Base-by-base conservation (phyloP, 257 asterid genomes). In the Solanum pennellii region DNA sequence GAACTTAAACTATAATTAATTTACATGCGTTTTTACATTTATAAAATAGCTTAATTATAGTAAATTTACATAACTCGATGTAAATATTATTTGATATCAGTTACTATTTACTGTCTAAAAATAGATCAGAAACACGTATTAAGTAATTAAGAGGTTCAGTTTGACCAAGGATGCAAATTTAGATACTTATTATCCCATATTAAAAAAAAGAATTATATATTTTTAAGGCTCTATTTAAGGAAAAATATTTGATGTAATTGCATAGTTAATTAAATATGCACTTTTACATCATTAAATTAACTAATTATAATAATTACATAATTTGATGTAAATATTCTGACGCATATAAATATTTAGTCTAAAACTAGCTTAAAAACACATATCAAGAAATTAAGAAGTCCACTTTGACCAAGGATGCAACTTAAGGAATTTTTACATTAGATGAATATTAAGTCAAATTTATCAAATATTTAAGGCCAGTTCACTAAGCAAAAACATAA, bases 61-160 rank as follows among this genome's bases (percentile, higher is more conserved):
- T 60, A 68, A 27, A 16, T 68, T 27, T 68, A 68, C 9, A 27
- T 27, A 68, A 68, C 7, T 29, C 6, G 1, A 14, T 0, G 12
- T 69, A 14, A 69, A 29, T 4, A 69, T 16, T 1, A 52, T 5
- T 0, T 2, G 0, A 68, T 29, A 7, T 13, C 3, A 14, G 0
- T 29, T 13, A 14, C 9, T 68, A 29, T 68, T 69, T 29, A 29
- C 23, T 0, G 6, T 29, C 3, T 27, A 29, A 79, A 79, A 79
- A 25, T 79, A 18, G 41, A 3, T 45, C 47, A 10, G 2, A 44
- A 76, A 79, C 1, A 33, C 79, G 44, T 2, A 72, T 9, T 1
- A 75, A 75, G 52, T 41, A 39, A 41, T 21, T 39, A 41, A 41
- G 83, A 39, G 13, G 35, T 12, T 41, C 1, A 75, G 12, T 75